Base-by-base conservation (phyloP, 2,329 filamentous ascomycete species). In the Pezicula neosporulosa region DNA sequence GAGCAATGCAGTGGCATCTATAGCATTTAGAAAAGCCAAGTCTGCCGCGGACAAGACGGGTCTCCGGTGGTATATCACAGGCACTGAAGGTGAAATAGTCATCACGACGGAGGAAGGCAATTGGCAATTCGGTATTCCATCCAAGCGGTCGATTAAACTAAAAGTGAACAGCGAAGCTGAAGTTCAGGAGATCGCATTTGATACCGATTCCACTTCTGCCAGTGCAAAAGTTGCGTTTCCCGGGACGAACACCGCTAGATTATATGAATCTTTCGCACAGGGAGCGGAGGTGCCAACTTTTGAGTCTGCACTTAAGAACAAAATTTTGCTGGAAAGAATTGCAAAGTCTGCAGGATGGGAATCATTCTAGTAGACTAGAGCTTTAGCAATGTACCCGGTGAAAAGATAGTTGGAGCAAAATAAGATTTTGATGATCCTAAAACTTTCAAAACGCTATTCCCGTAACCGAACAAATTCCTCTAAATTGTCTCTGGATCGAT, bases 31-130 rank as follows among this genome's bases (percentile, higher is more conserved):
- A 36, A 62, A 62, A 16, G 35, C 60, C 7, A 51, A 48, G 8
- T 37, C 38, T 6, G 35, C 60, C 1, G 51, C 61, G 6, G 65
- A 67, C 43, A 56, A 48, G 5, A 50, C 55, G 18, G 55, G 51
- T n/a, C 50, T 66, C 30, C 63, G 62, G 15, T 71, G 68, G 67
- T 45, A 64, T 35, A 69, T 71, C 48, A 62, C 65, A 3, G 69
- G 68, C 33, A 66, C 64, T 15, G 59, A 69, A 47, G 68, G 68
- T 1, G 67, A 70, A 56, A 54, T 68, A 6, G 64, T 63, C 35
- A 42, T 65, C 18, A 59, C 58, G 3, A 38, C 58, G 7, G 56
- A 57, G 7, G 37, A 56, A 19, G 8, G 21, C 15, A n/a, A 43
- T 5, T 63, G 59, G 60, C 62, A 66, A 50, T 28, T 28, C 9